These are phyloP conservation scores for Marchantia paleacea DNA, from an alignment of 225 moss, liverwort and hornwort genomes.

Conservation along the genomic window DNA sequence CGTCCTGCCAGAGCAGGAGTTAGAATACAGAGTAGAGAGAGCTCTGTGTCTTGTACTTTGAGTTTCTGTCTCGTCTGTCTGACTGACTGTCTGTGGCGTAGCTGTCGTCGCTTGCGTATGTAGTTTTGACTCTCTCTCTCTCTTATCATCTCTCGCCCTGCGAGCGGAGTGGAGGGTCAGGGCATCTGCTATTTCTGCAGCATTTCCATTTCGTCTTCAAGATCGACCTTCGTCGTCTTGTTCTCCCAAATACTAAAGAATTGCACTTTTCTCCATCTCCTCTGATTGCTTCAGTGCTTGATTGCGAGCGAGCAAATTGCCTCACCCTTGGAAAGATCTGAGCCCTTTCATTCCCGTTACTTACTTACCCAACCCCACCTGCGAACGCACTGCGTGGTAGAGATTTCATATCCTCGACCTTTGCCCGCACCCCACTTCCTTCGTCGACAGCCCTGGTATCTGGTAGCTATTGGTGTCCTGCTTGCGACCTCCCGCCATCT, in stretches of 20 bases:
- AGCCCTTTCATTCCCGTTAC: neutral
- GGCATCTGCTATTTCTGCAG: constrained; percentile 4
- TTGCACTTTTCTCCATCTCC: neutral
- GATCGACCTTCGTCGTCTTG: constrained; percentile 10
- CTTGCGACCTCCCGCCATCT: constrained; percentile 17
- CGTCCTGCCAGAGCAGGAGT: constrained; percentile 14
- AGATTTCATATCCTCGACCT: neutral
- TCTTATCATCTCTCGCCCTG: neutral
- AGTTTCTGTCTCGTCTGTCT: neutral
- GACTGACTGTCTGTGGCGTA: constrained; percentile 5
- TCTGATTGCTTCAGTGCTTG: neutral
- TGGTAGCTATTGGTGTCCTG: constrained; percentile 5
- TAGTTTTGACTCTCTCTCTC: constrained; percentile 16
- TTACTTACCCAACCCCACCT: neutral
- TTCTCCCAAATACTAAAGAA: neutral
- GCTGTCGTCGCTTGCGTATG: constrained; percentile 23
- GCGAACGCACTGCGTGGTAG: neutral
- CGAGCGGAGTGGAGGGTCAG: constrained; percentile 1
- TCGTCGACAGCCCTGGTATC: neutral
- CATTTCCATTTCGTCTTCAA: neutral
- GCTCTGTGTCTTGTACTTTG: neutral
- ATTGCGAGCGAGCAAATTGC: neutral
- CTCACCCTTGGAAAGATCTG: neutral
- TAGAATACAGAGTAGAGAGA: too few relatives aligned
- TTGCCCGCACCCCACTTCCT: neutral